These are phyloP conservation scores for Solanum bulbocastanum DNA, from an alignment of 257 asterid species.

Conservation along the genomic window DNA sequence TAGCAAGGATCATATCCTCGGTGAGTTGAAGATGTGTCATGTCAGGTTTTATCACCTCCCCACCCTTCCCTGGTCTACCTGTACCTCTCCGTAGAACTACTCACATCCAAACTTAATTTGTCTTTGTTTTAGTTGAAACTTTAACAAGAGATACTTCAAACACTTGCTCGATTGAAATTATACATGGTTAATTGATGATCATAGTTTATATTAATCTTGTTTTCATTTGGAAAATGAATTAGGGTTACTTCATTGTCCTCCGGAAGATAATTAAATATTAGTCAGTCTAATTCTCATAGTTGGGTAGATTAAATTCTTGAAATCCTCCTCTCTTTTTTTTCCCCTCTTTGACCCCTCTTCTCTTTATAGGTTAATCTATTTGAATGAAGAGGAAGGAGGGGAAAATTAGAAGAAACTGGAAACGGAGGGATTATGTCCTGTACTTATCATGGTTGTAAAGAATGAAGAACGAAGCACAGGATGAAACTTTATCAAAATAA, in stretches of 20 bases:
- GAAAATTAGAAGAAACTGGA: neutral
- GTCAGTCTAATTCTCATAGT: neutral
- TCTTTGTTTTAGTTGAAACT: neutral
- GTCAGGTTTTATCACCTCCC: neutral
- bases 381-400: neutral
- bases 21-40: neutral
- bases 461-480: neutral
- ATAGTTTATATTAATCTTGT: neutral
- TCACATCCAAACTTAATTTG: neutral
- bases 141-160: neutral
- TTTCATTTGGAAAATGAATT: neutral
- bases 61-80: neutral
- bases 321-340: neutral
- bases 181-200: neutral
- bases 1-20: neutral
- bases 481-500: neutral
- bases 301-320: neutral
- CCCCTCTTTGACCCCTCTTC: neutral
- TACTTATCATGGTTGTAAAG: neutral
- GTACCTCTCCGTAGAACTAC: neutral
- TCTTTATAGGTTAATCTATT: neutral
- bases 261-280: neutral
- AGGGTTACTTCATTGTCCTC: neutral
- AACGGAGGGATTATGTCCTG: neutral
- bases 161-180: neutral